Conservation (phyloP, 1,284 basidiomycete genomes). For the Trametes sp. region DNA sequence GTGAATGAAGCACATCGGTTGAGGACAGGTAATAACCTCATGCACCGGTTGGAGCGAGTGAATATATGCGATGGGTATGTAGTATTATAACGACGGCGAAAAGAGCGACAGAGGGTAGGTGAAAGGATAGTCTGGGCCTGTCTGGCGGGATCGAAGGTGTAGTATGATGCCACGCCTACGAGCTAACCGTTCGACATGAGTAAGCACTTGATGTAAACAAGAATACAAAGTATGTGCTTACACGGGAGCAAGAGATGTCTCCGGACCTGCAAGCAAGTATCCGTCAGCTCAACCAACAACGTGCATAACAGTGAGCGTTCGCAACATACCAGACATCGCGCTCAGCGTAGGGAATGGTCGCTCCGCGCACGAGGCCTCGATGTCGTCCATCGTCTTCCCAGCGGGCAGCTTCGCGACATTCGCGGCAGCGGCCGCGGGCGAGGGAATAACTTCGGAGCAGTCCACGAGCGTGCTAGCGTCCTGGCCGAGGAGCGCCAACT, state of each 20-base stretch:
- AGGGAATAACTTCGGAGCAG: slow-evolving; percentile 48
- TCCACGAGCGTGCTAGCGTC: slow-evolving; percentile 39
- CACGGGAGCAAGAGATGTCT: slow-evolving; percentile 35
- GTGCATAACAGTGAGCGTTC: no score
- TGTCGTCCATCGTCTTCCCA: slow-evolving; percentile 38
- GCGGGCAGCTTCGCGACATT: slow-evolving; percentile 39
- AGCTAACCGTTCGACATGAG: not conserved
- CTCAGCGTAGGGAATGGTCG: slow-evolving; percentile 41
- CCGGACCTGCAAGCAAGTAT: slow-evolving; percentile 7
- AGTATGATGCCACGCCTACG: not conserved
- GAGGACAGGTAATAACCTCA: no score
- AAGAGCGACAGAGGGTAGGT: not conserved
- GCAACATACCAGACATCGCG: slow-evolving; percentile 29
- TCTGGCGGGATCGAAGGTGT: not conserved
- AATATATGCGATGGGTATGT: not conserved
- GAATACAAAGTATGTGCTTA: slow-evolving; percentile 1
- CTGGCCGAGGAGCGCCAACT: slow-evolving; percentile 45
- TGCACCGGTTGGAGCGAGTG: no score
- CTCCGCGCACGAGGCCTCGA: slow-evolving; percentile 40
- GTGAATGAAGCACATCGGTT: no score
- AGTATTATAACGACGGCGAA: not conserved
- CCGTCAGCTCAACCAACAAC: no score
- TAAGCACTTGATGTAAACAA: not conserved
- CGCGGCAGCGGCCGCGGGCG: slow-evolving; percentile 31
- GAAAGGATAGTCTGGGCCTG: not conserved